A percentile compares a stretch with the other conserved stretches of the same genome.
Evolutionary conservation across 2,329 filamentous ascomycete species (phyloP).

Genomic region (Polychaeton citri): DNA sequence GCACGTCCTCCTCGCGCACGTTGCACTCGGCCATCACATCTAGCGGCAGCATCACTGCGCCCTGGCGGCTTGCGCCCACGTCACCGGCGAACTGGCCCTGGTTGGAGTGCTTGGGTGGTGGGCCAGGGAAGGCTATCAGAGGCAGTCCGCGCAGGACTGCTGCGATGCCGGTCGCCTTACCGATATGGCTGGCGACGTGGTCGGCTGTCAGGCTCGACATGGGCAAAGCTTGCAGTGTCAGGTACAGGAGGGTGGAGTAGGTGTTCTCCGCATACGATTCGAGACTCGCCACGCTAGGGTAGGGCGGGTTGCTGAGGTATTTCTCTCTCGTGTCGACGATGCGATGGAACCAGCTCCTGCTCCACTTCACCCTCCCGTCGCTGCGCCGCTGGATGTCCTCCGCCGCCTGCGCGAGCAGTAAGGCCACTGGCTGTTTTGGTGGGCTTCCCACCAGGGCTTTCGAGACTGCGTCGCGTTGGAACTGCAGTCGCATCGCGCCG

Average conservation of each 20-base stretch:
- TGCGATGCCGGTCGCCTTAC: conserved; percentile 81
- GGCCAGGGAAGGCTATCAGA: conserved; percentile 65
- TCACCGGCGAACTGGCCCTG: conserved; percentile 28
- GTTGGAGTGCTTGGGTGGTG: conserved; percentile 43
- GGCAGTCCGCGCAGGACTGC: conserved; percentile 80
- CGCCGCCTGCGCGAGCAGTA: conserved; percentile 64
- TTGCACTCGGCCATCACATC: conserved; percentile 77
- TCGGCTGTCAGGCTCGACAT: conserved; percentile 74
- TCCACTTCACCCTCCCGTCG: conserved; percentile 36
- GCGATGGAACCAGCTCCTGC: conserved; percentile 45
- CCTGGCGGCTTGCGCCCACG: conserved; percentile 36
- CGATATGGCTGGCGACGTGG: conserved; percentile 87
- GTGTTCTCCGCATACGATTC: conserved; percentile 91
- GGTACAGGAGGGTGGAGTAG: conserved; percentile 83
- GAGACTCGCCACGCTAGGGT: conserved; percentile 55
- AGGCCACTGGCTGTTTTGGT: conserved; percentile 80
- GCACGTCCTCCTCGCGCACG: conserved; percentile 79
- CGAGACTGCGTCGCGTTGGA: conserved; percentile 79
- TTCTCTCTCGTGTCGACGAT: conserved; percentile 72
- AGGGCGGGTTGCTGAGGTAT: conserved; percentile 72
- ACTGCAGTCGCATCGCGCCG: conserved; percentile 79
- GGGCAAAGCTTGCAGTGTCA: conserved; percentile 67
- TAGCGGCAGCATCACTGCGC: conserved; percentile 65
- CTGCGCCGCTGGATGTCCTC: conserved; percentile 36
- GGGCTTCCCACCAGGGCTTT: conserved; percentile 65